A percentile compares a stretch with the other conserved stretches of the same genome.
These are phyloP conservation scores for Clohesyomyces aquaticus DNA, from an alignment of 495 filamentous ascomycete species.

Conservation along the genomic window DNA sequence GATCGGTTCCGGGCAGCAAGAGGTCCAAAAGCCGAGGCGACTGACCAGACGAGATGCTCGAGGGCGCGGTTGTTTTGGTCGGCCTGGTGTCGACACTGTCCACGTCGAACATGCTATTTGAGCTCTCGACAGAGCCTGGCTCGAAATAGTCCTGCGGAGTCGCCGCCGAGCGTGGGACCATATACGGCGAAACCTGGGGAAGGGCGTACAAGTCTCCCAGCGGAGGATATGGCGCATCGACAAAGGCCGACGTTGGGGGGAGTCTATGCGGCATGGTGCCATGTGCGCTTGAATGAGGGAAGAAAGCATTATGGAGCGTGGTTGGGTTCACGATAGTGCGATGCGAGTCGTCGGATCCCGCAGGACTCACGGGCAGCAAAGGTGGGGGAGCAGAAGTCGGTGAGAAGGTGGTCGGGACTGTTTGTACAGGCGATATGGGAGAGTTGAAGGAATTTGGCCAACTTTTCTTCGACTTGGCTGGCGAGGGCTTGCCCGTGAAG, in stretches of 20 bases:
- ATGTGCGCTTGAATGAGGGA: constrained; percentile 14
- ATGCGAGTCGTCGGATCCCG: constrained; percentile 17
- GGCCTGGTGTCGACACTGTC: constrained; percentile 37
- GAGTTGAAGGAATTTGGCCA: constrained; percentile 11
- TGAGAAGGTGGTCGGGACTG: constrained; percentile 16
- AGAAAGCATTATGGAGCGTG: constrained; percentile 16
- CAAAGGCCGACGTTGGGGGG: constrained; percentile 12
- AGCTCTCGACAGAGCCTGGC: constrained; percentile 32
- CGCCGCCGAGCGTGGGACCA: no score
- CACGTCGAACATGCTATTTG: constrained; percentile 46
- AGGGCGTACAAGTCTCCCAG: constrained; percentile 17
- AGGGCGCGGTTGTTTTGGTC: constrained; percentile 43
- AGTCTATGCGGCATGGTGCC: constrained; percentile 5
- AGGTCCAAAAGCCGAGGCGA: constrained; percentile 53
- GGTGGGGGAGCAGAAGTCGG: constrained; percentile 20
- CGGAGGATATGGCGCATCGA: constrained; percentile 26
- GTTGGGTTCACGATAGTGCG: constrained; percentile 10
- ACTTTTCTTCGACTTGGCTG: constrained; percentile 58
- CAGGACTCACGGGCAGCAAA: constrained; percentile 9
- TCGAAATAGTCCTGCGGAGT: constrained; percentile 24
- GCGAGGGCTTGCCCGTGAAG: constrained; percentile 55
- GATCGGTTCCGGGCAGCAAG: constrained; percentile 51
- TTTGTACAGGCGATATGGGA: neutral
- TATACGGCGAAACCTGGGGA: constrained; percentile 24
- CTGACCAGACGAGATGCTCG: constrained; percentile 48